phyloP scores from a whole-genome alignment of 2,329 filamentous ascomycete species.

The Penicillium verrucosum region DNA sequence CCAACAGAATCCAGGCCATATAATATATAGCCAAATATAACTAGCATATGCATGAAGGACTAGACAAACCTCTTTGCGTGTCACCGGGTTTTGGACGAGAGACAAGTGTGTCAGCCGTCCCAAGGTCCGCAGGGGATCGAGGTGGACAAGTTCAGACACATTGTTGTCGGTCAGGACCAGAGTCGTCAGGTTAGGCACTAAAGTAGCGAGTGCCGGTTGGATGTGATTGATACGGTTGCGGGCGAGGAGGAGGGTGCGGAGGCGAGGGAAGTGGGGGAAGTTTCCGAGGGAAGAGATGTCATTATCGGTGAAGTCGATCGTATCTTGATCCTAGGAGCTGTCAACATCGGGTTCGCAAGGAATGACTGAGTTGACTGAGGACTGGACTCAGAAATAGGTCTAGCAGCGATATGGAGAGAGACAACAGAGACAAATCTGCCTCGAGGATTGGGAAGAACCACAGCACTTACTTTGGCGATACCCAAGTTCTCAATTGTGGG shows the following conservation, averaged over 20 bases:
- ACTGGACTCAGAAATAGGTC: background rate
- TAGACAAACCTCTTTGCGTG: conserved; percentile 77
- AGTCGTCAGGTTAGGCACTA: conserved; percentile 76
- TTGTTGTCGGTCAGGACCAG: conserved; percentile 82
- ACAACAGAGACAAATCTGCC: background rate
- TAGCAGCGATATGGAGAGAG: background rate
- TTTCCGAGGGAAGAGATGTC: conserved; percentile 86
- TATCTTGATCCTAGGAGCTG: conserved; percentile 77
- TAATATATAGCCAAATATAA: background rate
- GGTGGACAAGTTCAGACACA: conserved; percentile 76
- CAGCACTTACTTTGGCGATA: conserved; percentile 73
- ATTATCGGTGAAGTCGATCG: conserved; percentile 98
- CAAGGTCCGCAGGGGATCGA: conserved; percentile 74
- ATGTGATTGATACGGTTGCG: conserved; percentile 84
- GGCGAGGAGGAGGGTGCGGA: conserved; percentile 82
- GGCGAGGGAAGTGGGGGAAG: conserved; percentile 85
- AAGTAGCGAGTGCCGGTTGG: conserved; percentile 68
- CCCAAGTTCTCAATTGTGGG: conserved; percentile 96
- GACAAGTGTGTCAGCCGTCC: conserved; percentile 72
- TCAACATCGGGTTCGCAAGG: conserved; percentile 2
- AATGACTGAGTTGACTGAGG: background rate
- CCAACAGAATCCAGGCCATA: background rate
- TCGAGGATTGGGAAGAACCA: background rate
- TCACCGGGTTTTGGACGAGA: conserved; percentile 82
- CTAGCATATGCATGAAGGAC: background rate